Percentiles rank a stretch among this genome's conserved stretches.
Evolutionary conservation across 495 filamentous ascomycete genomes (phyloP).

Genomic region (Annulohypoxylon stygium): DNA sequence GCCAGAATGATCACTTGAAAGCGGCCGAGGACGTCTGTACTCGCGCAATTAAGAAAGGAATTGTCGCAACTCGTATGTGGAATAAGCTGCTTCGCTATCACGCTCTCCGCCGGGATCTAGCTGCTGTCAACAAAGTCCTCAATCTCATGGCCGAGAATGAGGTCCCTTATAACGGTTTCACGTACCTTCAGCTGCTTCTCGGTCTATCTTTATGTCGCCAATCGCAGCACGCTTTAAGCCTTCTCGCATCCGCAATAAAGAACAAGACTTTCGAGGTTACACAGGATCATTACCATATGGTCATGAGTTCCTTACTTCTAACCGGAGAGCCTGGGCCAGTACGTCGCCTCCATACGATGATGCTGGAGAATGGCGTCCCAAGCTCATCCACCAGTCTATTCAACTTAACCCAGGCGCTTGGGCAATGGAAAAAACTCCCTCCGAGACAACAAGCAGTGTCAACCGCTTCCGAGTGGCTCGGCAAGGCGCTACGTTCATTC

Average conservation of each 20-base stretch:
- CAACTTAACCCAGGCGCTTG: slow-evolving; percentile 53
- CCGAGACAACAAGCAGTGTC: slow-evolving; percentile 18
- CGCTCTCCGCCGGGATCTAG: slow-evolving; percentile 74
- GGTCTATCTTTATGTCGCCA: slow-evolving; percentile 71
- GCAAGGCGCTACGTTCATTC: slow-evolving; percentile 49
- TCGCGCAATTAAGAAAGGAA: slow-evolving; percentile 54
- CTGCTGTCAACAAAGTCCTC: slow-evolving; percentile 70
- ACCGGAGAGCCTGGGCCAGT: slow-evolving; percentile 54
- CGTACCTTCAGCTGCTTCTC: slow-evolving; percentile 81
- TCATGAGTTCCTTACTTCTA: slow-evolving; percentile 67
- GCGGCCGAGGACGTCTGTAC: slow-evolving; percentile 72
- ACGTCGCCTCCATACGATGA: slow-evolving; percentile 50
- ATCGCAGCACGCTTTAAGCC: slow-evolving; percentile 73
- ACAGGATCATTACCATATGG: slow-evolving; percentile 79
- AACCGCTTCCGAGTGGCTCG: slow-evolving; percentile 47
- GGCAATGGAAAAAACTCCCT: slow-evolving; percentile 51
- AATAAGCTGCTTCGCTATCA: slow-evolving; percentile 79
- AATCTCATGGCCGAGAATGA: slow-evolving; percentile 69
- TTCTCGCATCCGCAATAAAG: slow-evolving; percentile 72
- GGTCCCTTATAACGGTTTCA: slow-evolving; percentile 74
- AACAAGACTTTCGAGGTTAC: slow-evolving; percentile 69
- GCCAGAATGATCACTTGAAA: slow-evolving; percentile 69
- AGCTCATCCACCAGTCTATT: slow-evolving; percentile 50
- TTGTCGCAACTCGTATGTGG: slow-evolving; percentile 75
- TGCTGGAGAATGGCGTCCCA: slow-evolving; percentile 51